Base-by-base conservation (phyloP, 805 yeast genomes). In the Saturnispora quitensis region DNA sequence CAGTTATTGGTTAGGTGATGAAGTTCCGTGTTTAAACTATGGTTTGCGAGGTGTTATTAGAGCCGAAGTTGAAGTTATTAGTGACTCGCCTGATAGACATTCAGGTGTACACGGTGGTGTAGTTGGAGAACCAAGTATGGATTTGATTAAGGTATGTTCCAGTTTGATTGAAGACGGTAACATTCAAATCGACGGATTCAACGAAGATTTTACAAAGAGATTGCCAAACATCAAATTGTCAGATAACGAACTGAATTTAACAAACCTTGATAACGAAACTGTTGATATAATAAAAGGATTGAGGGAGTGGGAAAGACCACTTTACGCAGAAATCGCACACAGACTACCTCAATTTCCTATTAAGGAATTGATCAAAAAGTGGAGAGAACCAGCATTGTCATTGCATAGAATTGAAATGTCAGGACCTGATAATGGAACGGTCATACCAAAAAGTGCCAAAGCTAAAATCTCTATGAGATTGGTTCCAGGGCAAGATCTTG, bases 51-150 rank as follows among this genome's bases (percentile, higher is more conserved):
- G 99, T 48, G 91, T 90, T 2, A 74, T 93, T 24, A 86, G 89
- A 67, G 84, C 88, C 1, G 73, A 81, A n/a, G 77, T 93, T 2
- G 80, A 79, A 35, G 74, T 93, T 10, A 71, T 73, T 52, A 80
- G 89, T 48, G 90, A 83, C 56, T 75, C 75, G 53, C 95, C 95
- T 1, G 97, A 93, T 65, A 72, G 95, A 53, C 99, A 93, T 64
- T 88, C 97, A 0, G 99, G 99, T 55, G 93, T 93, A 9, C 95
- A 89, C 68, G 99, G 99, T 48, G 98, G 98, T 53, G 82, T 85
- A 8, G 78, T 80, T 55, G 75, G 85, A 52, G 99, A 91, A 60
- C 97, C 99, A 2, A 82, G 95, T 0, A 79, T 87, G 70, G 98
- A 91, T 62, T 67, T 91, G 66, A 76, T 90, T 40, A 84, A 82